These are phyloP conservation scores for Lipomyces spencermartinsiae DNA, from an alignment of 805 yeast genomes.

Conservation along the genomic window DNA sequence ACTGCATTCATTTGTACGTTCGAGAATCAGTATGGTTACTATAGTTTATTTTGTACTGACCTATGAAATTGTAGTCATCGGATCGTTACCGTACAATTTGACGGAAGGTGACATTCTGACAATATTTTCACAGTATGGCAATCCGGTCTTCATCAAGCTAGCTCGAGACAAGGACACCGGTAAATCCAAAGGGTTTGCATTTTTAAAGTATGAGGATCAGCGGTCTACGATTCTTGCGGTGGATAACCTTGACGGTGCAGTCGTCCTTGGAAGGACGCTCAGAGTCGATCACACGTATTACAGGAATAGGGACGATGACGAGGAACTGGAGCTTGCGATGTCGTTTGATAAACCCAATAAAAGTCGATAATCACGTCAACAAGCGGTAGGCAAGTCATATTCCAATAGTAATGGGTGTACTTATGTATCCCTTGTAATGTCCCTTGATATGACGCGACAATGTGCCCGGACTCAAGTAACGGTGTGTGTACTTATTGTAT, in stretches of 20 bases:
- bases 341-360: conserved; percentile 22
- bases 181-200: conserved; percentile 76
- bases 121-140: conserved; percentile 88
- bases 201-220: conserved; percentile 81
- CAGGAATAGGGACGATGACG: conserved; percentile 33
- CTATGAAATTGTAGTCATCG: conserved; percentile 53
- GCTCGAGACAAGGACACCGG: conserved; percentile 71
- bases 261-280: conserved; percentile 56
- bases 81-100: conserved; percentile 67
- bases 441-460: no score
- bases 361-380: background rate
- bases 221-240: conserved; percentile 82
- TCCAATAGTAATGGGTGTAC: no score
- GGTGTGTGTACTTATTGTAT: no score
- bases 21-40: background rate
- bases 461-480: no score
- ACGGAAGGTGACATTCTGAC: conserved; percentile 77
- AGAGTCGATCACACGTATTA: conserved; percentile 69
- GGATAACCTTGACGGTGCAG: conserved; percentile 81
- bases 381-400: no score
- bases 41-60: background rate
- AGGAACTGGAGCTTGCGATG: conserved; percentile 36
- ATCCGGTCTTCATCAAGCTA: conserved; percentile 76
- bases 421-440: no score
- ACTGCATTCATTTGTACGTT: conserved; percentile 67